phyloP scores from a whole-genome alignment of 257 asterid species.

The Scutellaria minor region DNA sequence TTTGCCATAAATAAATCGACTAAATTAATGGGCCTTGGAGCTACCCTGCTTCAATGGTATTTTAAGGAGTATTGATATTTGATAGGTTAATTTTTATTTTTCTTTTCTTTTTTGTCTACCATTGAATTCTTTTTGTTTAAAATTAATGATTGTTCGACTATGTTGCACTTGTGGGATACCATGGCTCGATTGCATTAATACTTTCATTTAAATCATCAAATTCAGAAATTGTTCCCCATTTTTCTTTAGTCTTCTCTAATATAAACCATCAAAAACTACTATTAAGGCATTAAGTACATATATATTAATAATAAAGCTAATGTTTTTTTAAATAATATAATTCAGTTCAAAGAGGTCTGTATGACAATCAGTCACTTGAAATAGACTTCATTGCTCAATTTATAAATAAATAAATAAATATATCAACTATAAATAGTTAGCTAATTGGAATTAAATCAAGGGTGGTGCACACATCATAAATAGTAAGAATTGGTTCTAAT shows the following conservation, averaged over 20 bases:
- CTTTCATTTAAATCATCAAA: no score
- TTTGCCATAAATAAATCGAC: not conserved
- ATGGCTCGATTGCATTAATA: conserved; percentile 16
- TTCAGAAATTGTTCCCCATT: no score
- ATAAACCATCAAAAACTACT: no score
- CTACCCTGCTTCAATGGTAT: not conserved
- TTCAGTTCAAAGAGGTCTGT: no score
- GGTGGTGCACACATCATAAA: conserved; percentile 5
- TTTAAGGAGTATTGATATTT: not conserved
- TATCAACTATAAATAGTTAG: not conserved
- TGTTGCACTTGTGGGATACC: conserved; percentile 17
- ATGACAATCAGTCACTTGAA: no score
- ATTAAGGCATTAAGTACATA: no score
- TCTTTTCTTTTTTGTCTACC: not conserved
- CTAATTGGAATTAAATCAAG: not conserved
- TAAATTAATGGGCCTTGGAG: not conserved
- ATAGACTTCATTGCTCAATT: no score
- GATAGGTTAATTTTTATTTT: not conserved
- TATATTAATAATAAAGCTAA: no score
- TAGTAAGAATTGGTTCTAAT: not conserved
- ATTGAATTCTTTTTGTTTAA: not conserved
- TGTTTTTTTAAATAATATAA: no score
- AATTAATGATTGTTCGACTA: not conserved
- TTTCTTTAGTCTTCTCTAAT: no score
- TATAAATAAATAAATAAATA: no score